Evolutionary conservation across 1,284 basidiomycete species (phyloP).

Genomic region (Melampsora medusae): DNA sequence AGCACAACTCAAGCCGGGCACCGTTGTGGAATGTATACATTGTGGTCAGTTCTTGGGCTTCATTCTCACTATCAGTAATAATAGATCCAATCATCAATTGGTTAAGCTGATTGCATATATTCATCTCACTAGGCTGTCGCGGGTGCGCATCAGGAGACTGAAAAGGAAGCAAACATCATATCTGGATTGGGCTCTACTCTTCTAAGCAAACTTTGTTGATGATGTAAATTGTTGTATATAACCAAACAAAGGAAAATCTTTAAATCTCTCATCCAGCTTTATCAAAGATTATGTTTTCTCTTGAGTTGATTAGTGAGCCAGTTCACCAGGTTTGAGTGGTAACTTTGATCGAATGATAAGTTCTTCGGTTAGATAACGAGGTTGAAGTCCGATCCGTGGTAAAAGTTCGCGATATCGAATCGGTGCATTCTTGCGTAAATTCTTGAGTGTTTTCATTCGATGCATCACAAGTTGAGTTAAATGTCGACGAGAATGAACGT

Average conservation of each 20-base stretch:
- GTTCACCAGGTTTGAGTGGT: conserved; percentile 37
- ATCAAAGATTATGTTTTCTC: neutral
- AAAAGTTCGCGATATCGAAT: conserved; percentile 25
- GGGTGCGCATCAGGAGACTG: conserved; percentile 40
- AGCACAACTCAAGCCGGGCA: conserved; percentile 81
- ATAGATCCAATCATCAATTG: neutral
- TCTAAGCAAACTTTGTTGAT: neutral
- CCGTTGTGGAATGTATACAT: conserved; percentile 93
- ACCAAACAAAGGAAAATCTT: neutral
- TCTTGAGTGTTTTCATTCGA: conserved; percentile 41
- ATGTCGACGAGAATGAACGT: conserved; percentile 30
- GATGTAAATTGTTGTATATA: neutral
- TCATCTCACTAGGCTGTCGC: conserved; percentile 28
- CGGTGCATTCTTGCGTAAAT: conserved; percentile 25
- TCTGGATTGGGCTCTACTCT: neutral
- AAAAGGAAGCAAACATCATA: neutral
- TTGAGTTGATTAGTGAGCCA: conserved; percentile 2
- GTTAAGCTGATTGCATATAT: neutral
- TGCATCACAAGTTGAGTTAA: conserved; percentile 37
- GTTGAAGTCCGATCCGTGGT: conserved; percentile 36
- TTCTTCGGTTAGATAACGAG: conserved; percentile 35
- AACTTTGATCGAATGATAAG: conserved; percentile 39
- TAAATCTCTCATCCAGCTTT: neutral
- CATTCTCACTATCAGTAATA: neutral
- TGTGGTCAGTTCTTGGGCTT: conserved; percentile 68